phyloP scores from a whole-genome alignment of 2,329 filamentous ascomycete species.

The Aspergillus flavus region DNA sequence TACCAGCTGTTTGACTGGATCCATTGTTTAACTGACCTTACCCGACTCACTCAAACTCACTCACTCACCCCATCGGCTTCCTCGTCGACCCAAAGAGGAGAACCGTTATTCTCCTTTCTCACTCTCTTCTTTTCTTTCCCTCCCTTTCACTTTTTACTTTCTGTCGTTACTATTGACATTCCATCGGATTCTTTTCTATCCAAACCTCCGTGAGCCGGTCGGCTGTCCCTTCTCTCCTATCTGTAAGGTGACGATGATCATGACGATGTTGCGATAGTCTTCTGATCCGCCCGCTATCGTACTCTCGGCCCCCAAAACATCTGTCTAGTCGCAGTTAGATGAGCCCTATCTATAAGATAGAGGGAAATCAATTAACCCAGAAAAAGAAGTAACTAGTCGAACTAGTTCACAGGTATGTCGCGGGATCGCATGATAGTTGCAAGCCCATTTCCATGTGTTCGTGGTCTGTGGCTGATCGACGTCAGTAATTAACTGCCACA shows the following conservation, averaged over 20 bases:
- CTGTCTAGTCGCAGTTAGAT: slow-evolving; percentile 12
- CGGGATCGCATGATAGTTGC: not conserved
- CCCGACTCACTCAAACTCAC: slow-evolving; percentile 17
- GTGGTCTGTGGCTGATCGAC: slow-evolving; percentile 16
- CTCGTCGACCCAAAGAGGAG: slow-evolving; percentile 9
- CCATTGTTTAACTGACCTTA: slow-evolving; percentile 11
- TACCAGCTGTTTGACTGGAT: not conserved
- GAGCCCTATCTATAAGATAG: slow-evolving; percentile 6
- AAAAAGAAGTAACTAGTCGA: not conserved
- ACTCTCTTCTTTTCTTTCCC: slow-evolving; percentile 20
- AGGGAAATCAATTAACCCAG: not conserved
- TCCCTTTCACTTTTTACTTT: slow-evolving; percentile 10
- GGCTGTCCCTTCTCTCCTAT: slow-evolving; percentile 1
- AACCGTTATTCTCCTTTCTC: slow-evolving; percentile 7
- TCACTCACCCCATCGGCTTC: slow-evolving; percentile 13
- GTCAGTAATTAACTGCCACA: slow-evolving; percentile 9
- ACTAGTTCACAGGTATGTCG: slow-evolving; percentile 9
- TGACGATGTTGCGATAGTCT: slow-evolving; percentile 15
- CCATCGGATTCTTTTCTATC: not conserved
- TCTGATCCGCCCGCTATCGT: slow-evolving; percentile 12
- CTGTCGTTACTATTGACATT: not conserved
- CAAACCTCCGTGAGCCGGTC: not conserved
- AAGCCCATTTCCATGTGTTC: not conserved
- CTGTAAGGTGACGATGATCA: slow-evolving; percentile 1
- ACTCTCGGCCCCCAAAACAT: not conserved